Conservation (phyloP, 208 protist species). For the Trypanosoma brucei region DNA sequence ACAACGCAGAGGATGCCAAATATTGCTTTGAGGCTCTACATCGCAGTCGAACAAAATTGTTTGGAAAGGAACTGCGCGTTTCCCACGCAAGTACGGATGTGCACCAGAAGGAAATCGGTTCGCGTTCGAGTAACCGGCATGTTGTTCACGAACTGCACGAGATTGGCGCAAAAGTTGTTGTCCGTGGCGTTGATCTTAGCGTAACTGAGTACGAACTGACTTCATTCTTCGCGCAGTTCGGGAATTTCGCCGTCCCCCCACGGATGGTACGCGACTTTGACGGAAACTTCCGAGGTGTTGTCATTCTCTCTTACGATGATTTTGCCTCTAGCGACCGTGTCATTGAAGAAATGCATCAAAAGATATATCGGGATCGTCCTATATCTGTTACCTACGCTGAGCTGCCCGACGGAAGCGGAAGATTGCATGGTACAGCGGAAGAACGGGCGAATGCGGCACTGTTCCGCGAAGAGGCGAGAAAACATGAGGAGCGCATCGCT, state of each 20-base stretch:
- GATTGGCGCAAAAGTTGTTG: constrained; percentile 78
- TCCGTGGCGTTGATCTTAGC: constrained; percentile 65
- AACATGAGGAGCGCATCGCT: constrained; percentile 56
- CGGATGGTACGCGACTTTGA: constrained; percentile 74
- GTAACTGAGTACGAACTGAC: constrained; percentile 78
- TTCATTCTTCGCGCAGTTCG: constrained; percentile 76
- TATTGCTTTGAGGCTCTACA: constrained; percentile 83
- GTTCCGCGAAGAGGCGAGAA: constrained; percentile 61
- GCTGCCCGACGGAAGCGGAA: constrained; percentile 79
- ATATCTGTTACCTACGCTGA: constrained; percentile 76
- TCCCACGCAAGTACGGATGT: constrained; percentile 62
- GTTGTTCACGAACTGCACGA: constrained; percentile 59
- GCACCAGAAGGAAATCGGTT: constrained; percentile 19
- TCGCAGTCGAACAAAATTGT: constrained; percentile 57
- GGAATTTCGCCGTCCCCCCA: constrained; percentile 71
- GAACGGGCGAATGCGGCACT: constrained; percentile 75
- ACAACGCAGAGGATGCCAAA: constrained; percentile 77
- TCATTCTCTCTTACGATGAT: constrained; percentile 75
- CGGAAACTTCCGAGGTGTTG: constrained; percentile 71
- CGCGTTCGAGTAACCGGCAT: constrained; percentile 17
- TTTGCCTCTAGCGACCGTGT: constrained; percentile 67
- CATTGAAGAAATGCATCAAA: constrained; percentile 70
- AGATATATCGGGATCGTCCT: constrained; percentile 54
- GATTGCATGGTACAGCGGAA: constrained; percentile 61
- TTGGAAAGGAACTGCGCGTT: constrained; percentile 62